These are phyloP conservation scores for Trichoderma sp. DNA, from an alignment of 2,329 filamentous ascomycete genomes.

Conservation along the genomic window DNA sequence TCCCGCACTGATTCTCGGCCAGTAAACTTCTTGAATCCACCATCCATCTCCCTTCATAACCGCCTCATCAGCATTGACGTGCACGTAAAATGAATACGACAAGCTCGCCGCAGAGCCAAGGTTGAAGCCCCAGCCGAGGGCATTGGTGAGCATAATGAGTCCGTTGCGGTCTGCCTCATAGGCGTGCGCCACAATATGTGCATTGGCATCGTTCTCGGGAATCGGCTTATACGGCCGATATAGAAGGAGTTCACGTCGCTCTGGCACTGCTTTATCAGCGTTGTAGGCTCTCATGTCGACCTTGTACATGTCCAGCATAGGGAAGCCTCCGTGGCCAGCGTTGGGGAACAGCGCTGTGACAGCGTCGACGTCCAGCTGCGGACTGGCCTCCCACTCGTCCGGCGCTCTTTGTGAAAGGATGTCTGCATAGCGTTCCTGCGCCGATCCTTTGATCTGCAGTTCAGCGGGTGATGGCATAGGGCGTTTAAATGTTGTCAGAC, in stretches of 20 bases:
- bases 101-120: constrained; percentile 44
- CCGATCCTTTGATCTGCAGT: constrained; percentile 37
- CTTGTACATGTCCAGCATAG: constrained; percentile 52
- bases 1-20: constrained; percentile 46
- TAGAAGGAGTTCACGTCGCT: constrained; percentile 47
- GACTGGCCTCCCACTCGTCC: constrained; percentile 43
- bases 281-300: constrained; percentile 51
- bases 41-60: constrained; percentile 47
- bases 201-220: constrained; percentile 39
- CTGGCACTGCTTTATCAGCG: constrained; percentile 38
- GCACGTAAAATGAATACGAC: constrained; percentile 52
- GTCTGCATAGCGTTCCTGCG: constrained; percentile 41
- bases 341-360: constrained; percentile 37
- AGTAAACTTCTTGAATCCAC: constrained; percentile 54
- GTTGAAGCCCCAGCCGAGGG: constrained; percentile 45
- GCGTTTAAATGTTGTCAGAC: constrained; percentile 51
- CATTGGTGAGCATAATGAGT: constrained; percentile 49
- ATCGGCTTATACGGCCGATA: constrained; percentile 49
- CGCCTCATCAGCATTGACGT: constrained; percentile 47
- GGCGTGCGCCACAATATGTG: constrained; percentile 48
- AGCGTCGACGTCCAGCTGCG: constrained; percentile 45
- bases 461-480: constrained; percentile 35
- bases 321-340: constrained; percentile 43
- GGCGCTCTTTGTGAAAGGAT: constrained; percentile 39
- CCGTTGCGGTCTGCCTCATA: constrained; percentile 54